These are phyloP conservation scores for Diplodia intermedia DNA, from an alignment of 2,329 filamentous ascomycete genomes.

Conservation along the genomic window DNA sequence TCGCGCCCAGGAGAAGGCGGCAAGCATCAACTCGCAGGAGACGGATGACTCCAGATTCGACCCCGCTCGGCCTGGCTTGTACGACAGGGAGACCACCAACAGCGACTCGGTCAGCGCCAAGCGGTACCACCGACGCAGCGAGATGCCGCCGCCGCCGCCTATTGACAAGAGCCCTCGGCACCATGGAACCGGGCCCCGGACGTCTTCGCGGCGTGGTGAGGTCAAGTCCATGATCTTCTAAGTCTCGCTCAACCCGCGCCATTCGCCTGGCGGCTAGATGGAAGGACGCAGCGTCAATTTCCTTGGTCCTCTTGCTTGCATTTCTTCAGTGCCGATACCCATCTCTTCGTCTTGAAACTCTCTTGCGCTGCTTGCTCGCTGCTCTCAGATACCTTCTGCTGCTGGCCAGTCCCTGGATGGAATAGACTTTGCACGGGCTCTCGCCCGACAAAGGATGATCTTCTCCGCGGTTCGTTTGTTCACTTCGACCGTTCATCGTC, in stretches of 20 bases:
- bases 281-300: constrained; percentile 26
- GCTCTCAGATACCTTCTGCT: constrained; percentile 6
- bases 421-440: constrained; percentile 10
- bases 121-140: constrained; percentile 40
- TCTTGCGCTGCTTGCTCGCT: constrained; percentile 20
- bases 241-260: not conserved
- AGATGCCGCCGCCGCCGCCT: constrained; percentile 42
- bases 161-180: constrained; percentile 42
- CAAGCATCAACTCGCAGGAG: constrained; percentile 37
- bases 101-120: constrained; percentile 7
- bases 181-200: constrained; percentile 33
- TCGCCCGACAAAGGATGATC: not conserved
- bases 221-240: constrained; percentile 54
- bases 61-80: constrained; percentile 34
- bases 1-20: constrained; percentile 38
- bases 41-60: constrained; percentile 42
- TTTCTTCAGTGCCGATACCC: constrained; percentile 29
- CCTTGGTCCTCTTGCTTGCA: constrained; percentile 22
- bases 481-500: not conserved
- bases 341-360: constrained; percentile 15
- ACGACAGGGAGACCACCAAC: constrained; percentile 38
- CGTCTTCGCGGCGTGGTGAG: constrained; percentile 42
- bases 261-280: constrained; percentile 2
- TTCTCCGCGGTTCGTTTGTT: not conserved
- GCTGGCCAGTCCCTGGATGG: constrained; percentile 18